Evolutionary conservation across 768 basidiomycete genomes (phyloP).

Genomic region (Cystofilobasidium macerans): DNA sequence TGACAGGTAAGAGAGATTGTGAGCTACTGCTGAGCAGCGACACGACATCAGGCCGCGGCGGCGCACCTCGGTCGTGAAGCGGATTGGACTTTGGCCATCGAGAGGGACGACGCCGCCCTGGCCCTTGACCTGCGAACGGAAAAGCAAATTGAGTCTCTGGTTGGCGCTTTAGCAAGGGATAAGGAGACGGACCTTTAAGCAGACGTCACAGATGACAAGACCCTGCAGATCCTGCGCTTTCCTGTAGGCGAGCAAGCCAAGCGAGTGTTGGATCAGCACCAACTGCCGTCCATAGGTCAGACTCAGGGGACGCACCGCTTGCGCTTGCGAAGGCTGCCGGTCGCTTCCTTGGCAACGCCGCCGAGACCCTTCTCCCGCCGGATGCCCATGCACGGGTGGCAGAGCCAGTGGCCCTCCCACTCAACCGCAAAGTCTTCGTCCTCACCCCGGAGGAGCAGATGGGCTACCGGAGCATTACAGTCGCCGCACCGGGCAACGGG

Average conservation of each 20-base stretch:
- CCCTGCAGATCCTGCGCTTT: constrained; percentile 12
- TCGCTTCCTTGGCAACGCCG: background rate
- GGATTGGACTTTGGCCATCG: constrained; percentile 2
- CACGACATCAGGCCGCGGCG: background rate
- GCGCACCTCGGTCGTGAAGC: constrained; percentile 21
- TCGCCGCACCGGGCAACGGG: constrained; percentile 17
- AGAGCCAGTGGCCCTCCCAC: constrained; percentile 23
- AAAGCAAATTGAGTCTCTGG: background rate
- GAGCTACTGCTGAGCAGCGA: too few species aligned
- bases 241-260: background rate
- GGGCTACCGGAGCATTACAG: constrained; percentile 21
- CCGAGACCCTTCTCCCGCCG: background rate
- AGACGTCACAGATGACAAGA: constrained; percentile 20
- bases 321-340: background rate
- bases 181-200: background rate
- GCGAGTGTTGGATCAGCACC: background rate
- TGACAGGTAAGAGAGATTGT: background rate
- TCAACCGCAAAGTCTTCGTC: constrained; percentile 25
- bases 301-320: background rate
- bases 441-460: constrained; percentile 29
- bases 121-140: constrained; percentile 4
- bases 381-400: constrained; percentile 1
- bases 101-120: constrained; percentile 20
- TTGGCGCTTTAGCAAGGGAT: background rate
- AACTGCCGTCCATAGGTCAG: background rate